Evolutionary conservation across 2,329 filamentous ascomycete genomes (phyloP).

Genomic region (Penicillium sumatraense): DNA sequence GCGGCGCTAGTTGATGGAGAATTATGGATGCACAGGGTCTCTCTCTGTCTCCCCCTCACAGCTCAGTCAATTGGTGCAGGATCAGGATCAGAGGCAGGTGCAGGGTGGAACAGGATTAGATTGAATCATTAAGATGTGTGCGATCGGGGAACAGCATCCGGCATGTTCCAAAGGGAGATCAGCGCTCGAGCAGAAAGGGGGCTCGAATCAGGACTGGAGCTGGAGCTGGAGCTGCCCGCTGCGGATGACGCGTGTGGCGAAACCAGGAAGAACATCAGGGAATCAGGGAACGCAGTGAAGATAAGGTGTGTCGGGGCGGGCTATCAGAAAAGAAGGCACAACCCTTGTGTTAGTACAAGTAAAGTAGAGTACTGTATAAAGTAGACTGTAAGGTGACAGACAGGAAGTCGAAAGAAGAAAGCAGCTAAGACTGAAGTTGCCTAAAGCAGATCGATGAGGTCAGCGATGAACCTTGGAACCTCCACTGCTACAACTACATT

Average conservation of each 20-base stretch:
- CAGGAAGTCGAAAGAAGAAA: neutral
- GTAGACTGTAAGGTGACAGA: neutral
- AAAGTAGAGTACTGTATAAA: too few species aligned
- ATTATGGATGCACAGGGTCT: neutral
- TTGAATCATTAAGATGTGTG: neutral
- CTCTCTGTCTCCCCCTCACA: too few species aligned
- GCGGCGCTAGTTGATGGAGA: neutral
- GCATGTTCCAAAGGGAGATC: slow-evolving; percentile 20
- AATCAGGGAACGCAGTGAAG: neutral
- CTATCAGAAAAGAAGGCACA: neutral
- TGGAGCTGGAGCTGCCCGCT: slow-evolving; percentile 13
- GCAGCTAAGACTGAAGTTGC: slow-evolving; percentile 4
- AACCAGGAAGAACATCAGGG: slow-evolving; percentile 19
- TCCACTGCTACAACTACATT: too few species aligned
- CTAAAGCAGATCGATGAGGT: slow-evolving; percentile 21
- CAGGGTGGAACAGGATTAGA: neutral
- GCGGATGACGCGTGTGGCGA: slow-evolving; percentile 30
- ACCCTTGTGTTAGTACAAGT: neutral
- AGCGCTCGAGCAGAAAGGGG: slow-evolving; percentile 7
- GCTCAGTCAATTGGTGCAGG: slow-evolving; percentile 7
- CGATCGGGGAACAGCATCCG: slow-evolving; percentile 7
- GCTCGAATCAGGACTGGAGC: slow-evolving; percentile 10
- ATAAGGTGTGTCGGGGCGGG: slow-evolving; percentile 2
- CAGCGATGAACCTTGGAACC: slow-evolving; percentile 9
- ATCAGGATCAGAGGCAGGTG: too few species aligned